Conservation (phyloP, 2,329 filamentous ascomycete genomes). For the Didymosphaeria variabile region DNA sequence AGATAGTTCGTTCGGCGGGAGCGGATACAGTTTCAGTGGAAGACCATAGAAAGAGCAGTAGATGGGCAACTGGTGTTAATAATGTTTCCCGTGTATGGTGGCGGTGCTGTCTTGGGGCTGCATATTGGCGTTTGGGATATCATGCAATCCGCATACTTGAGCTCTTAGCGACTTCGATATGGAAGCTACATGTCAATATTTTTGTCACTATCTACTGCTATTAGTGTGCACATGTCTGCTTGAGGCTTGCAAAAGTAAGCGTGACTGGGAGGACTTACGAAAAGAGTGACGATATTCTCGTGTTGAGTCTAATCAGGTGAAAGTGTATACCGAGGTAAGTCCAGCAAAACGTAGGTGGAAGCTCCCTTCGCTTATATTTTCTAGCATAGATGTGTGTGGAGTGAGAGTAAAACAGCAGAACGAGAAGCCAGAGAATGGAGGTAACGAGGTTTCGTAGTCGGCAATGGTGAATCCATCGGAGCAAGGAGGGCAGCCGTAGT, state of each 20-base stretch:
- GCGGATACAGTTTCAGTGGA: constrained; percentile 36
- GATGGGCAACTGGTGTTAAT: background rate
- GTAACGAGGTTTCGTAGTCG: too few species aligned
- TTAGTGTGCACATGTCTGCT: background rate
- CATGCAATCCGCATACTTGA: background rate
- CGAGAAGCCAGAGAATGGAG: too few species aligned
- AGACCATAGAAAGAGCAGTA: constrained; percentile 18
- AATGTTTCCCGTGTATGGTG: background rate
- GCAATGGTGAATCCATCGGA: too few species aligned
- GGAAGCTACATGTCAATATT: background rate
- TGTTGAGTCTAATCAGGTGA: too few species aligned
- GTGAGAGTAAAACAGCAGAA: too few species aligned
- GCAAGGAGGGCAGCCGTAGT: too few species aligned
- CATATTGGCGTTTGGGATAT: constrained; percentile 3
- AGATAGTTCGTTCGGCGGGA: constrained; percentile 17
- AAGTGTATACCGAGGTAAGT: too few species aligned
- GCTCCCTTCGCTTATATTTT: too few species aligned
- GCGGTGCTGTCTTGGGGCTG: background rate
- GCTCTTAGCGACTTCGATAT: background rate
- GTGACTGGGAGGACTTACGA: too few species aligned
- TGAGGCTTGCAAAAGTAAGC: background rate
- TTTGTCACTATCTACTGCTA: background rate
- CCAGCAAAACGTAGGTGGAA: too few species aligned
- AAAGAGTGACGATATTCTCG: too few species aligned
- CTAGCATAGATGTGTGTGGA: too few species aligned